These are phyloP conservation scores for Eimeria praecox DNA, from an alignment of 169 alveolate species.

Conservation along the genomic window DNA sequence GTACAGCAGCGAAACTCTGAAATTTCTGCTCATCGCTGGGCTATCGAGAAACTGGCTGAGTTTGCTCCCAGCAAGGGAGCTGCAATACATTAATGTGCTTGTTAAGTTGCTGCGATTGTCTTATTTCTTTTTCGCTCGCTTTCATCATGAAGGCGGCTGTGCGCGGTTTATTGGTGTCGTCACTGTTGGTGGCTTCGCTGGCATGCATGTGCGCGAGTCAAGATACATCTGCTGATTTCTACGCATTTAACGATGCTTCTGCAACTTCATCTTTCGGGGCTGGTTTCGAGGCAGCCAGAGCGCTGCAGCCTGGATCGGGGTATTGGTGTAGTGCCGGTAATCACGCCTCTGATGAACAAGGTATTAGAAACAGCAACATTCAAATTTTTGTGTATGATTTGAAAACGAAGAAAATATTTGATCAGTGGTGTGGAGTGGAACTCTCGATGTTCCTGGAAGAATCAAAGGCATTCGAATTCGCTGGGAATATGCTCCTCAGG, in stretches of 20 bases:
- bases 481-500: slow-evolving; percentile 93
- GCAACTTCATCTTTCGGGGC: slow-evolving; percentile 87
- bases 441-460: slow-evolving; percentile 88
- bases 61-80: background rate
- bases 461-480: slow-evolving; percentile 88
- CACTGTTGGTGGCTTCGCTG: background rate
- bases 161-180: background rate
- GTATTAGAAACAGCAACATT: slow-evolving; percentile 41
- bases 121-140: background rate
- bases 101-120: background rate
- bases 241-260: slow-evolving; percentile 87
- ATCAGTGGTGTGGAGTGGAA: slow-evolving; percentile 92
- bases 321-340: slow-evolving; percentile 93
- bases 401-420: slow-evolving; percentile 87
- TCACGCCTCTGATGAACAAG: slow-evolving; percentile 88
- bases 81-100: background rate
- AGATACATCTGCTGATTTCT: slow-evolving; percentile 86
- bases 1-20: background rate
- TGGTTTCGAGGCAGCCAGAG: slow-evolving; percentile 88
- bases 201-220: slow-evolving; percentile 29
- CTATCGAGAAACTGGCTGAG: background rate
- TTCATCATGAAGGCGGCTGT: background rate
- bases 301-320: slow-evolving; percentile 91
- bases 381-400: slow-evolving; percentile 84
- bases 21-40: background rate